Percentiles rank a stretch among this genome's conserved stretches.
Evolutionary conservation across 176 grass and related monocot genomes (phyloP).

Genomic region (Oryza nivara): DNA sequence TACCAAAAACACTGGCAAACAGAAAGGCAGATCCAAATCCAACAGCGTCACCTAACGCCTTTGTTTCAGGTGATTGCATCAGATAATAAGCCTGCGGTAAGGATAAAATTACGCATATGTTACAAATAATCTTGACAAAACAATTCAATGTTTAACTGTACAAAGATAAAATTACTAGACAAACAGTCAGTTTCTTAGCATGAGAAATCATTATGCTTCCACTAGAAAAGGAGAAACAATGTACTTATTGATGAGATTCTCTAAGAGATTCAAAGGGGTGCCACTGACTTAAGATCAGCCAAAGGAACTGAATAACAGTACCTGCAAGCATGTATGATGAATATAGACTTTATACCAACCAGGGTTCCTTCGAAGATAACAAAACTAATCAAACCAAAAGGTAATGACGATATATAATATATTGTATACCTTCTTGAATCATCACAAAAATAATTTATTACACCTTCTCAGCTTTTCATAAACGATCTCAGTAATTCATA

Average conservation of each 20-base stretch:
- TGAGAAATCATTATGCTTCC: background rate
- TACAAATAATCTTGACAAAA: background rate
- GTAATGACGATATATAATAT: background rate
- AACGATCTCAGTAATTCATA: background rate
- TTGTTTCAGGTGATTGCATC: conserved; percentile 87
- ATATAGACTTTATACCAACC: background rate
- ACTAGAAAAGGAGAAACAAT: background rate
- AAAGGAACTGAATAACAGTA: conserved; percentile 6
- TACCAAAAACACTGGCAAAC: conserved; percentile 79
- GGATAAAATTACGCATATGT: background rate
- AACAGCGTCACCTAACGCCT: conserved; percentile 58
- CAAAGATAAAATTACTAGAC: background rate
- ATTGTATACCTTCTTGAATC: background rate
- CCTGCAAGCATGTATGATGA: background rate
- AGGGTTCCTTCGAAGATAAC: background rate
- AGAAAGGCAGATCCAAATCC: conserved; percentile 90
- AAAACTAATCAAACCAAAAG: background rate
- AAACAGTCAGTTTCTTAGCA: background rate
- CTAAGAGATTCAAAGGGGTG: too few relatives aligned
- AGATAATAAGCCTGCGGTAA: conserved; percentile 76
- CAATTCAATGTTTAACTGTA: background rate
- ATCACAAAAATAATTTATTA: background rate
- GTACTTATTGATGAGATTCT: background rate
- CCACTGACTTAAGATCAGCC: background rate
- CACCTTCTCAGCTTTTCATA: background rate